Evolutionary conservation across 352 stramenopile species (phyloP), one percentile per base, ranked within the genome.

Genomic region (Pythium brachiatum): DNA sequence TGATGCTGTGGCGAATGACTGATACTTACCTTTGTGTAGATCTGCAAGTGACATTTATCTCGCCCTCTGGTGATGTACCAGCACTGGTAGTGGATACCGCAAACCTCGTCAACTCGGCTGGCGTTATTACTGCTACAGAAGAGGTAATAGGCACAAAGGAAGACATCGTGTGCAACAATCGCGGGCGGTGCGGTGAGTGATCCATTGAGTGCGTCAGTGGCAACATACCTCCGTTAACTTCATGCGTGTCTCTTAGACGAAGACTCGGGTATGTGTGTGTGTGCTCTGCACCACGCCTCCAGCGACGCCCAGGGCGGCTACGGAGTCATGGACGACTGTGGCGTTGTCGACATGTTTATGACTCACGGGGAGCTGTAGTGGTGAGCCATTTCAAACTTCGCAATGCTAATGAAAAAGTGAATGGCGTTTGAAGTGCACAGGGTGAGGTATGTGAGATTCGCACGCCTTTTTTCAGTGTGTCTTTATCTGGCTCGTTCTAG

Each of bases 131-230:
- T 16, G 62, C 80, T n/a, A 34, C 51, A 31, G 52, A 81, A 25
- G 68, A 57, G 7, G 72, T 53, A 0, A 53, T 60, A 26, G 82
- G 77, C 9, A 92, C 77, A 5, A 93, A 81, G 56, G 88, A 91
- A 54, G 76, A 92, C 52, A 65, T 43, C 12, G 69, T 89, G 39
- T 96, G 88, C 78, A 87, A 90, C 60, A 89, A 88, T 39, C 81
- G 81, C n/a, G 83, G 83, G 0, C 75, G 78, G 48, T 92, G 83
- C 23, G 76, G 82, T 92, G 59, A 11, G 75, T 76, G 26, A 1
- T n/a, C 1, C 9, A 41, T 9, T 34, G n/a, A 44, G 34, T 23
- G 0, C 12, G 20, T 27, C 29, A 47, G 20, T n/a, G 20, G 15
- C 25, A 16, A 21, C 20, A 6, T 43, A 12, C 9, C 20, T 46